phyloP scores from a whole-genome alignment of 2,329 filamentous ascomycete species.

The Paracoccidioides lutzii region DNA sequence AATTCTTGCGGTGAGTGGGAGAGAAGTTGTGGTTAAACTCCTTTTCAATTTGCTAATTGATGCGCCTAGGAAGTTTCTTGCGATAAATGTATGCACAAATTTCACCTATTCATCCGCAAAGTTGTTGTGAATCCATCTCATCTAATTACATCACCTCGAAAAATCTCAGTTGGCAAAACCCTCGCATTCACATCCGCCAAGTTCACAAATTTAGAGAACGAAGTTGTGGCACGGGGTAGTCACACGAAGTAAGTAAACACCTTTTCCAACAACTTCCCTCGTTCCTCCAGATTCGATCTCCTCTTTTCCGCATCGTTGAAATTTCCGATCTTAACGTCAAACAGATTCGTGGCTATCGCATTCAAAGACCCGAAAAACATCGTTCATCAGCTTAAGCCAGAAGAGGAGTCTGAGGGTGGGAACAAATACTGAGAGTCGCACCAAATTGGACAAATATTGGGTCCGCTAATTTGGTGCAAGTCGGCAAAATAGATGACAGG shows the following conservation, averaged over 20 bases:
- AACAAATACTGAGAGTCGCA: background rate
- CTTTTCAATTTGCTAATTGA: background rate
- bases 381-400: constrained; percentile 12
- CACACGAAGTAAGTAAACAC: constrained; percentile 47
- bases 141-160: background rate
- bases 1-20: constrained; percentile 37
- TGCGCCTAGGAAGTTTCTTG: constrained; percentile 42
- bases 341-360: constrained; percentile 44
- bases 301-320: background rate
- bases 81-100: constrained; percentile 47
- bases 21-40: too few species aligned
- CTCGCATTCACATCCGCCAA: constrained; percentile 50
- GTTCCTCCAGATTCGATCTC: background rate
- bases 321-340: background rate
- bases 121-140: background rate
- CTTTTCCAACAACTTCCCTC: background rate
- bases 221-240: constrained; percentile 51
- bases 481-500: background rate
- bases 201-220: constrained; percentile 46
- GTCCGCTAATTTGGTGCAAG: background rate
- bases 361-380: constrained; percentile 53
- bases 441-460: background rate
- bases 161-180: constrained; percentile 47
- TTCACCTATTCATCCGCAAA: background rate
- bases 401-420: background rate